Conservation (phyloP, 116 monocot genomes). For the Posidonia oceanica region DNA sequence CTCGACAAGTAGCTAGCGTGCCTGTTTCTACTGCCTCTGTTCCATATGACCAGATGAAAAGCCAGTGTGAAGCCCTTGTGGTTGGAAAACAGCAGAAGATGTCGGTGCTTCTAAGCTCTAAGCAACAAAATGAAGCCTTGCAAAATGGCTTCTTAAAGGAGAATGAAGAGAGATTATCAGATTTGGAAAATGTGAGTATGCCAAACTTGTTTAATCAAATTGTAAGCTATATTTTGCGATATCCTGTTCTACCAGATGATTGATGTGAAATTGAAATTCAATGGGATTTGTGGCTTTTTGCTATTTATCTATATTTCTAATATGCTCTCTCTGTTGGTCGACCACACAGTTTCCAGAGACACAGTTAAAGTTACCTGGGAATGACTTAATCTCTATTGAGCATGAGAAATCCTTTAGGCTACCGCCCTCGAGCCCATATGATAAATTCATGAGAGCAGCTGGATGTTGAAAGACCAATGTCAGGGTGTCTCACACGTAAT, state of each 20-base stretch:
- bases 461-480: constrained; percentile 34
- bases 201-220: background rate
- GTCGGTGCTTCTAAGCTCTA: constrained; percentile 81
- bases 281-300: background rate
- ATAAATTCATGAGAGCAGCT: constrained; percentile 92
- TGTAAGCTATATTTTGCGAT: too few species aligned
- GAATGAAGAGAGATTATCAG: constrained; percentile 5
- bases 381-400: constrained; percentile 21
- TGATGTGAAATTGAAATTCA: too few species aligned
- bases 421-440: constrained; percentile 90
- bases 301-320: background rate
- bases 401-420: constrained; percentile 64
- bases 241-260: too few species aligned
- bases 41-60: constrained; percentile 93
- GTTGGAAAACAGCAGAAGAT: constrained; percentile 88
- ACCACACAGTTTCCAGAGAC: background rate
- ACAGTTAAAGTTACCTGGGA: background rate
- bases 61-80: constrained; percentile 84
- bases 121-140: constrained; percentile 27
- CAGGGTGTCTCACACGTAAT: background rate
- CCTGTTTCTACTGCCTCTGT: constrained; percentile 37
- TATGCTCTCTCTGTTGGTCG: background rate
- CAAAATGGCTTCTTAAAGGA: constrained; percentile 7
- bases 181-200: constrained; percentile 31
- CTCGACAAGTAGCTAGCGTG: constrained; percentile 43